Evolutionary conservation across 768 basidiomycete species (phyloP).

Genomic region (Gymnopilus junonius): DNA sequence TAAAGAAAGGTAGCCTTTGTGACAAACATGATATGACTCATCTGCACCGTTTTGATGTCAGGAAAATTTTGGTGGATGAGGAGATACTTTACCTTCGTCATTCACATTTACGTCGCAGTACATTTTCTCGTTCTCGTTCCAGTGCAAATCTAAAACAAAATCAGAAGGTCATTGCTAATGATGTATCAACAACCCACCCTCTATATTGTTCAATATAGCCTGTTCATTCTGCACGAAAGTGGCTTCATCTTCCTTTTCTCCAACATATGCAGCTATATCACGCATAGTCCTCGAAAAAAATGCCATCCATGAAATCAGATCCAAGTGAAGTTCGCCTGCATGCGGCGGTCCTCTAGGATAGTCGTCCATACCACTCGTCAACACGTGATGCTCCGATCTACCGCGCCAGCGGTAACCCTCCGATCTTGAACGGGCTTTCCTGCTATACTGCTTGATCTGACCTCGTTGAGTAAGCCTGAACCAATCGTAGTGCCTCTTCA

Average conservation of each 20-base stretch:
- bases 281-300: conserved; percentile 95
- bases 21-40: conserved; percentile 89
- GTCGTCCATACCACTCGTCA: conserved; percentile 97
- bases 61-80: background rate
- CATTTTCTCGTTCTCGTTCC: conserved; percentile 89
- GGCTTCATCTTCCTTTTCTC: conserved; percentile 81
- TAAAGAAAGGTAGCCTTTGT: conserved; percentile 91
- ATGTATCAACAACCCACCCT: conserved; percentile 49
- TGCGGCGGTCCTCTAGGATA: conserved; percentile 92
- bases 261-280: conserved; percentile 85
- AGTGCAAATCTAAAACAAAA: conserved; percentile 75
- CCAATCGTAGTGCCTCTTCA: conserved; percentile 95
- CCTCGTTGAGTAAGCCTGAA: conserved; percentile 94
- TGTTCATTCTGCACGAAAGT: conserved; percentile 79
- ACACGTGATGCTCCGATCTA: conserved; percentile 80
- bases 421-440: conserved; percentile 81
- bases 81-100: conserved; percentile 65
- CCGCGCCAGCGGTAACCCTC: conserved; percentile 97
- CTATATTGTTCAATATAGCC: conserved; percentile 85
- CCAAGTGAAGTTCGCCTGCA: conserved; percentile 90
- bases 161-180: background rate
- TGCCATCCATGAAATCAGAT: conserved; percentile 95
- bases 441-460: conserved; percentile 88
- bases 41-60: conserved; percentile 49
- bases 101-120: conserved; percentile 91